phyloP scores from a whole-genome alignment of 1,284 basidiomycete species.

The Heterobasidion parviporum region DNA sequence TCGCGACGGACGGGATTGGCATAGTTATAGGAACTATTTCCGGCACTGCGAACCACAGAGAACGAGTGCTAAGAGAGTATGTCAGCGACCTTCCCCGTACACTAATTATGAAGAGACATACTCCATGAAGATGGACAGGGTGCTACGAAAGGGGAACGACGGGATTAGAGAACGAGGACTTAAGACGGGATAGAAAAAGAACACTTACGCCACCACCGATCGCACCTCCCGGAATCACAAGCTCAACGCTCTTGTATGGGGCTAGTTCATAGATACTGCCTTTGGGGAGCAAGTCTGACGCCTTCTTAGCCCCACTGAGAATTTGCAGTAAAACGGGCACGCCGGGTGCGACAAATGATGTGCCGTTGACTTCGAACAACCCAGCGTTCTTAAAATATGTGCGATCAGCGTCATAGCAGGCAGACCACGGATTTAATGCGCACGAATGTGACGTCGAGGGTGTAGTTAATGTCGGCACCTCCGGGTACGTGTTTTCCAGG shows the following conservation, averaged over 20 bases:
- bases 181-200: background rate
- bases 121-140: conserved; percentile 31
- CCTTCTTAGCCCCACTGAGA: conserved; percentile 18
- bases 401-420: background rate
- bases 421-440: background rate
- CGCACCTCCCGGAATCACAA: conserved; percentile 21
- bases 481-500: conserved; percentile 16
- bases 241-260: conserved; percentile 23
- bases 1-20: conserved; percentile 25
- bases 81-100: background rate
- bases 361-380: conserved; percentile 18
- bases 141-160: conserved; percentile 14
- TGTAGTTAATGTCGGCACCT: conserved; percentile 9
- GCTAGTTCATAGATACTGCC: conserved; percentile 22
- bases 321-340: conserved; percentile 15
- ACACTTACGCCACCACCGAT: conserved; percentile 16
- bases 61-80: conserved; percentile 18
- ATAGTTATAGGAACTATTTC: conserved; percentile 25
- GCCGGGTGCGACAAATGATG: conserved; percentile 16
- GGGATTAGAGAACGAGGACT: background rate
- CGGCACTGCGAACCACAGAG: conserved; percentile 21
- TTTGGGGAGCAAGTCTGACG: conserved; percentile 21
- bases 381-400: background rate
- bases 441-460: conserved; percentile 17
- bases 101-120: background rate